phyloP scores from a whole-genome alignment of 805 yeast species.

The Yarrowia keelungensis region DNA sequence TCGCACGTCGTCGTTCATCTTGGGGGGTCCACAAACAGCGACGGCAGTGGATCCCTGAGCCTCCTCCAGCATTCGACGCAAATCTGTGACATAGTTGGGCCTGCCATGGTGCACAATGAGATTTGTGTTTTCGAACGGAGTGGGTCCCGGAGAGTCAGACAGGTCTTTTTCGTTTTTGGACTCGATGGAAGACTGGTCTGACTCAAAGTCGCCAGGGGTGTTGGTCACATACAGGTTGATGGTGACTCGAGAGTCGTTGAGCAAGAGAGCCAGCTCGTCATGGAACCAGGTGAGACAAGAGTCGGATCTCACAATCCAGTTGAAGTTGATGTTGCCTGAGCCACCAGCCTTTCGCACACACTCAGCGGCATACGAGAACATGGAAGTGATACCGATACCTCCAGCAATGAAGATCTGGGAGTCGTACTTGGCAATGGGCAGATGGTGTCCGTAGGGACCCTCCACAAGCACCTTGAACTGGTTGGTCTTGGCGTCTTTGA shows the following conservation, averaged over 20 bases:
- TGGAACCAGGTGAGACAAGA: constrained; percentile 59
- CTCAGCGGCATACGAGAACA: constrained; percentile 54
- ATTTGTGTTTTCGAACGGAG: neutral
- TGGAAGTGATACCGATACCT: constrained; percentile 67
- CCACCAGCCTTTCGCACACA: constrained; percentile 24
- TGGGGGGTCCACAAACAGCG: constrained; percentile 45
- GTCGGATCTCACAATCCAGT: constrained; percentile 69
- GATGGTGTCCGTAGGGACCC: constrained; percentile 65
- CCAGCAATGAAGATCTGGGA: constrained; percentile 59
- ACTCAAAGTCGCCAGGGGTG: constrained; percentile 3
- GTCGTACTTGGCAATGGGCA: constrained; percentile 53
- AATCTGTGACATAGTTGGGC: neutral
- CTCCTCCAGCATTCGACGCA: constrained; percentile 20
- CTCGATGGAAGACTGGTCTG: constrained; percentile 12
- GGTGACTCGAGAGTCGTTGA: neutral
- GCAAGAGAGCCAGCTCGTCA: constrained; percentile 50
- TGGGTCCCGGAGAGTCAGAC: neutral
- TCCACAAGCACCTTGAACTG: constrained; percentile 57
- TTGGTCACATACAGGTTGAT: constrained; percentile 25
- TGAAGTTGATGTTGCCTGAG: constrained; percentile 50
- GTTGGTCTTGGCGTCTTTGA: neutral
- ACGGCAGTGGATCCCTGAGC: constrained; percentile 15
- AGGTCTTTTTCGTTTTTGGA: constrained; percentile 9
- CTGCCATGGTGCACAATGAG: constrained; percentile 12
- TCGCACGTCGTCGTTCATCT: constrained; percentile 65